Conservation (phyloP, 2,329 filamentous ascomycete genomes). For the Aspergillus sp. region DNA sequence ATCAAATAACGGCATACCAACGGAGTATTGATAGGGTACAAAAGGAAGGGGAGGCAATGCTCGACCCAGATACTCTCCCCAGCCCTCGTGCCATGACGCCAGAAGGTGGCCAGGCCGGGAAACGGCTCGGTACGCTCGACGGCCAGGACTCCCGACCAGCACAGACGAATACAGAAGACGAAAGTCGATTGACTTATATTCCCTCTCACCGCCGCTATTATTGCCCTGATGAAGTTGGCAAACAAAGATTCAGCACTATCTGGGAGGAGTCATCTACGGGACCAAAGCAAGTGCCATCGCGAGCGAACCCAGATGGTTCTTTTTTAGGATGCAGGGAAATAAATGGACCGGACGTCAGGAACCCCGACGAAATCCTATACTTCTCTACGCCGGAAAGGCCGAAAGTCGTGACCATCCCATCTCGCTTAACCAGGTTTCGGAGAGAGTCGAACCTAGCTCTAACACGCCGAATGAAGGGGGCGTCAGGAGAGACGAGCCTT, state of each 20-base stretch:
- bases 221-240: slow-evolving; percentile 45
- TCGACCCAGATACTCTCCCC: slow-evolving; percentile 36
- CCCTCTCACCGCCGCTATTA: slow-evolving; percentile 35
- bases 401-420: slow-evolving; percentile 28
- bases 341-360: slow-evolving; percentile 37
- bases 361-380: slow-evolving; percentile 43
- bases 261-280: slow-evolving; percentile 37
- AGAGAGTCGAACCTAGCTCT: slow-evolving; percentile 24
- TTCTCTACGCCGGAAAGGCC: slow-evolving; percentile 37
- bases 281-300: slow-evolving; percentile 26
- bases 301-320: slow-evolving; percentile 38
- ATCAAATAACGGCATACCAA: slow-evolving; percentile 47
- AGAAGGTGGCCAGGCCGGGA: slow-evolving; percentile 27
- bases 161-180: slow-evolving; percentile 15
- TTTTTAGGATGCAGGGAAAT: slow-evolving; percentile 49
- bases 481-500: slow-evolving; percentile 24
- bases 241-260: slow-evolving; percentile 41
- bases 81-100: slow-evolving; percentile 37
- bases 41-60: slow-evolving; percentile 35
- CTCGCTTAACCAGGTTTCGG: slow-evolving; percentile 28
- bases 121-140: slow-evolving; percentile 22
- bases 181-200: slow-evolving; percentile 7
- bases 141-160: slow-evolving; percentile 26
- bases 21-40: slow-evolving; percentile 40
- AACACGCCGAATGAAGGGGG: slow-evolving; percentile 16